Conservation (phyloP, 2,329 filamentous ascomycete genomes). For the Cryphonectria radicalis region DNA sequence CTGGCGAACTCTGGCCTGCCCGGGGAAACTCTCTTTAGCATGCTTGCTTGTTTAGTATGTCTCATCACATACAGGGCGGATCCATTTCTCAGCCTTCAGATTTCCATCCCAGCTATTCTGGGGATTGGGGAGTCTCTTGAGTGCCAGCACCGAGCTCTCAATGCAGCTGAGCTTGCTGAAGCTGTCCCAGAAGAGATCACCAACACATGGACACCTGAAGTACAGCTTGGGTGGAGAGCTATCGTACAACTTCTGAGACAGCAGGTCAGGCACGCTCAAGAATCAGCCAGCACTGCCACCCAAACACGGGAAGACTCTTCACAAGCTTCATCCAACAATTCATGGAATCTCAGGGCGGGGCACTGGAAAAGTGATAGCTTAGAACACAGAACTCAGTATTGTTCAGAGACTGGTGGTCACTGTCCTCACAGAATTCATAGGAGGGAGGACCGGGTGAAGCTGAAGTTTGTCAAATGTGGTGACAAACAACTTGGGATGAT, state of each 20-base stretch:
- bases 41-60: slow-evolving; percentile 15
- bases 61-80: slow-evolving; percentile 1
- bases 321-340: background rate
- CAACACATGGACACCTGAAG: background rate
- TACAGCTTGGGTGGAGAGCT: background rate
- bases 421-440: background rate
- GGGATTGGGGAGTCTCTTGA: background rate
- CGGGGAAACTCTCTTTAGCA: slow-evolving; percentile 10
- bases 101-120: background rate
- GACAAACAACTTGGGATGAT: background rate
- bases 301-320: background rate
- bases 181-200: background rate
- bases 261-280: background rate
- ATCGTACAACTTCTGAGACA: background rate
- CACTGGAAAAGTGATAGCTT: background rate
- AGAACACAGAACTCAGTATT: background rate
- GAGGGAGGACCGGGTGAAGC: accelerated
- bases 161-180: slow-evolving; percentile 11
- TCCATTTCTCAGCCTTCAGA: background rate
- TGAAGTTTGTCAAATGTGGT: background rate
- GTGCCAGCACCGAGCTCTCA: background rate
- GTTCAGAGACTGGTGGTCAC: background rate
- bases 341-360: background rate
- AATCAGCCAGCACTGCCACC: background rate
- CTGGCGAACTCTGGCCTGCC: background rate